Conservation (phyloP, 1,284 basidiomycete species). For the Cutaneotrichosporon sp. region DNA sequence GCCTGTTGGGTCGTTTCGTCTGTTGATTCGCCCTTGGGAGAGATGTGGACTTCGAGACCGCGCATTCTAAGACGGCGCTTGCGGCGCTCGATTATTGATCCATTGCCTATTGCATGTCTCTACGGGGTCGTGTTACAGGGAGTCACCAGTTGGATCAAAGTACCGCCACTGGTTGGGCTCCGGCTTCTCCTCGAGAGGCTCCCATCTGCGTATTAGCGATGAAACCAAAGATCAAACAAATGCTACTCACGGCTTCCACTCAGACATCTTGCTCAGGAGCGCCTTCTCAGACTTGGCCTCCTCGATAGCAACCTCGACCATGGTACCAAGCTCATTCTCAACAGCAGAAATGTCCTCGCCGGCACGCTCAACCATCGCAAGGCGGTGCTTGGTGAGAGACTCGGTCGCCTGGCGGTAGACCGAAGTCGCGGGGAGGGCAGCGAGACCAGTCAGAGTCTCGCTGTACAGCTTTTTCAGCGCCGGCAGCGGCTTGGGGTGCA, state of each 20-base stretch:
- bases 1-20: not conserved
- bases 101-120: conserved; percentile 7
- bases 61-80: no score
- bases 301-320: conserved; percentile 53
- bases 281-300: conserved; percentile 78
- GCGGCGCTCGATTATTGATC: not conserved
- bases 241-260: conserved; percentile 88
- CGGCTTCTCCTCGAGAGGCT: conserved; percentile 36
- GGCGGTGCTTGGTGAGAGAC: conserved; percentile 75
- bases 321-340: conserved; percentile 58
- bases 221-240: not conserved
- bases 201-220: conserved; percentile 34
- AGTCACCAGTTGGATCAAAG: conserved; percentile 39
- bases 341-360: conserved; percentile 61
- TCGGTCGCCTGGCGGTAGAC: conserved; percentile 89
- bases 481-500: conserved; percentile 62
- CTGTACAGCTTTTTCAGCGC: conserved; percentile 71
- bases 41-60: not conserved
- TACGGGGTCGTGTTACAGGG: conserved; percentile 13
- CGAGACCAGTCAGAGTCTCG: conserved; percentile 67
- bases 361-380: conserved; percentile 65
- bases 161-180: conserved; percentile 43
- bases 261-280: conserved; percentile 75
- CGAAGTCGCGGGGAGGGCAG: conserved; percentile 59
- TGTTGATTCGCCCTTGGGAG: not conserved